These are phyloP conservation scores for Trametes cinnabarina DNA, from an alignment of 768 basidiomycete genomes.

Conservation along the genomic window DNA sequence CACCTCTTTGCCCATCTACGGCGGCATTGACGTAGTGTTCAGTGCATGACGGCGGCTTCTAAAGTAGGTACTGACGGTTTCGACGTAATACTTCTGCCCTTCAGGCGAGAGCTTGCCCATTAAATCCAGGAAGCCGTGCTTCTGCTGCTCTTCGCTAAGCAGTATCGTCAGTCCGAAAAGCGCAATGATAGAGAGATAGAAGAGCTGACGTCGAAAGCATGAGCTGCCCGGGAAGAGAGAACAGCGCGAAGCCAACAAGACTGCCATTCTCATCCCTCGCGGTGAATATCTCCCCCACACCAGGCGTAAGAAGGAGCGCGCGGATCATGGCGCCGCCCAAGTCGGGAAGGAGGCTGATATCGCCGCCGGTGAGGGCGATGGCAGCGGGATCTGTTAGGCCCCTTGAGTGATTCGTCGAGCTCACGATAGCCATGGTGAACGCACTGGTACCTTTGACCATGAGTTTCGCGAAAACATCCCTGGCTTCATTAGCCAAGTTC, in stretches of 20 bases:
- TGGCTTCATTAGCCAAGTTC: constrained; percentile 2
- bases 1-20: constrained; percentile 6
- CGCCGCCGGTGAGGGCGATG: constrained; percentile 1
- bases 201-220: constrained; percentile 12
- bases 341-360: constrained; percentile 4
- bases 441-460: constrained; percentile 13
- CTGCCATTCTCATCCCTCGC: constrained; percentile 17
- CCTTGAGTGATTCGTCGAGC: no score
- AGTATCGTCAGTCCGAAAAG: background rate
- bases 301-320: constrained; percentile 2
- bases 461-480: constrained; percentile 2
- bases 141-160: constrained; percentile 17
- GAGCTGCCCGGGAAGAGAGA: constrained; percentile 12
- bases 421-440: no score
- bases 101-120: constrained; percentile 17
- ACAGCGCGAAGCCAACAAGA: constrained; percentile 17
- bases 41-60: no score
- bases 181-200: background rate
- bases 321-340: constrained; percentile 6
- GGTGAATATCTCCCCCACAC: constrained; percentile 8
- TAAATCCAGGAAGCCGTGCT: constrained; percentile 18
- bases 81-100: constrained; percentile 16
- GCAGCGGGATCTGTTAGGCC: constrained; percentile 12
- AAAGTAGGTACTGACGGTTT: constrained; percentile 4
- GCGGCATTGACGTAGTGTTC: no score